Base-by-base conservation (phyloP, 108 stramenopile genomes). In the Hondaea fermentalgiana region DNA sequence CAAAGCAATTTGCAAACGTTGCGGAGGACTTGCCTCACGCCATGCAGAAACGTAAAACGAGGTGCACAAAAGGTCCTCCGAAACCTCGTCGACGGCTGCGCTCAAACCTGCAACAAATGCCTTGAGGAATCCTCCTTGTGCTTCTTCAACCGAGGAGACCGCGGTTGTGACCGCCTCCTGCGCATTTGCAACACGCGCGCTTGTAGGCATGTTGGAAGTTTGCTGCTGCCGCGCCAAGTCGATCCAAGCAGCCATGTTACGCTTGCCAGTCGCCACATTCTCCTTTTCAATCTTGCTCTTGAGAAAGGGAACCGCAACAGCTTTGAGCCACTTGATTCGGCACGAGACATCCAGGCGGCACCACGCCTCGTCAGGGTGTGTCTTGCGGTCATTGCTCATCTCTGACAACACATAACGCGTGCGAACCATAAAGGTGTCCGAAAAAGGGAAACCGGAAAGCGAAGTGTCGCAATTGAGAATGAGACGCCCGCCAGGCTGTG, bases 201-300 rank as follows among this genome's bases (percentile, higher is more conserved):
- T 23, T 3, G 59, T 59, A n/a, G 59, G 59, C 64, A 69, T 69
- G 1, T 69, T 83, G 45, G 35, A 35, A 35, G 35, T 35, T 35
- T 35, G 35, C 35, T 35, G 35, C 35, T 12, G n/a, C 49, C 28
- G 45, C n/a, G 76, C 76, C 1, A 83, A 17, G n/a, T 83, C 76
- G 10, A 53, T 35, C 76, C 76, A 83, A 12, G 76, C 76, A 3
- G n/a, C 76, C 76, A 83, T 83, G 51, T 83, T 83, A 47, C 51
- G 45, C 76, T 83, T 83, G 10, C 76, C 76, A 6, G 76, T 83
- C 10, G 45, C 49, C 12, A 83, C 49, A 35, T 83, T 83, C 3
- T 83, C 76, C 23, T 83, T 83, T 35, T 83, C 76, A 28, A 83
- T 83, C 51, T 83, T 83, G 23, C 76, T 45, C 23, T 83, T 83